phyloP scores from a whole-genome alignment of 148 eudicot species.

The Silene conica region DNA sequence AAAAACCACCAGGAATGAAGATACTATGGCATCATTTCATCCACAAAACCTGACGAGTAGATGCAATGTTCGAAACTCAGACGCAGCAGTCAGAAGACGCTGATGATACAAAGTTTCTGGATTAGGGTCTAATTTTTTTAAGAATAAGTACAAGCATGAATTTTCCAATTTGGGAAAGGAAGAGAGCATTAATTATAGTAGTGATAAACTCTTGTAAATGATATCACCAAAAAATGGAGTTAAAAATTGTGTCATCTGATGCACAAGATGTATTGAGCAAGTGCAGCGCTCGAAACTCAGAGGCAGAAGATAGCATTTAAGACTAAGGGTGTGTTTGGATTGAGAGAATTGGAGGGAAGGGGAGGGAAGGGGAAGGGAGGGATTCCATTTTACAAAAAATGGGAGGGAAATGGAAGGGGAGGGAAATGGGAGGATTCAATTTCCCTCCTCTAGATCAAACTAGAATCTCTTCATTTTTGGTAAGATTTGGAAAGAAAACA shows the following conservation, averaged over 20 bases:
- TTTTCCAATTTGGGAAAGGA: background rate
- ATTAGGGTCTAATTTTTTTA: too few relatives aligned
- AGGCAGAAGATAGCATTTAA: background rate
- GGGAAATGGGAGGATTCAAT: too few relatives aligned
- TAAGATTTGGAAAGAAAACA: too few relatives aligned
- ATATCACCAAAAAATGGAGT: background rate
- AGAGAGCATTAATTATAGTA: too few relatives aligned
- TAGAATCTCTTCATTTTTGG: too few relatives aligned
- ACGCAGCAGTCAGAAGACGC: background rate
- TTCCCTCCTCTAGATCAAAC: too few relatives aligned
- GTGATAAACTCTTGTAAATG: background rate
- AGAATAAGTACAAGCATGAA: background rate
- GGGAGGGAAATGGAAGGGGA: too few relatives aligned
- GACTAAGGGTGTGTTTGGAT: too few relatives aligned
- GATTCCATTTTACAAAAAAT: too few relatives aligned
- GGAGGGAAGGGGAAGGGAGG: too few relatives aligned
- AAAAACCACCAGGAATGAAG: background rate
- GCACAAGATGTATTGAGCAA: constrained; percentile 14
- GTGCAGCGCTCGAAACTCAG: constrained; percentile 13
- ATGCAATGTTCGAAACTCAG: constrained; percentile 10
- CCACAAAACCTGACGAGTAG: constrained; percentile 11
- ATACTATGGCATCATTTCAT: constrained; percentile 6
- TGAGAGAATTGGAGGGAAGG: too few relatives aligned
- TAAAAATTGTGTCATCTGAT: constrained; percentile 5
- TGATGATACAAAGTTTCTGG: too few relatives aligned